Conservation (phyloP, 2,329 filamentous ascomycete genomes). For the Madurella mycetomatis region DNA sequence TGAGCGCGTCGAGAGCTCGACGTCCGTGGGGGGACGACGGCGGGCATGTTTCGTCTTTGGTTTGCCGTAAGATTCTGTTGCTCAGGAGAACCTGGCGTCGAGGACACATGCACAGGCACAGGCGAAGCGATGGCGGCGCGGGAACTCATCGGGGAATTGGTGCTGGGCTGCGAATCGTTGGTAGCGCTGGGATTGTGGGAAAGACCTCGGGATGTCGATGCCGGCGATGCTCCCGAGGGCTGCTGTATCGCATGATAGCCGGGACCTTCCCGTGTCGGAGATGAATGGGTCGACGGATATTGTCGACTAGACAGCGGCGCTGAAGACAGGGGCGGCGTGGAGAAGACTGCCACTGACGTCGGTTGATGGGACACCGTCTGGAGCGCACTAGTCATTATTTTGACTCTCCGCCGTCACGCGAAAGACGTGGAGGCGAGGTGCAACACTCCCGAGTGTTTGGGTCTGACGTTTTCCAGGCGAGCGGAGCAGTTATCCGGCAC, state of each 20-base stretch:
- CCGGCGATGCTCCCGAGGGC: constrained; percentile 41
- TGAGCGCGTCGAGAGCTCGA: constrained; percentile 49
- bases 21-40: constrained; percentile 73
- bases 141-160: constrained; percentile 44
- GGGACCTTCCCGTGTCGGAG: constrained; percentile 50
- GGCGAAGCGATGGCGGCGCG: constrained; percentile 43
- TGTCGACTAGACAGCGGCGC: constrained; percentile 46
- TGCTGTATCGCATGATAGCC: constrained; percentile 51
- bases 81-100: constrained; percentile 38
- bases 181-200: constrained; percentile 51
- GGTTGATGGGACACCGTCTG: constrained; percentile 56
- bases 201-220: constrained; percentile 49
- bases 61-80: constrained; percentile 42
- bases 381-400: constrained; percentile 59
- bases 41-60: constrained; percentile 58
- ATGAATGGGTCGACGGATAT: constrained; percentile 49
- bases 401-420: constrained; percentile 25
- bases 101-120: constrained; percentile 36
- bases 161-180: constrained; percentile 36
- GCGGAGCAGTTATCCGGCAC: background rate
- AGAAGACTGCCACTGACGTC: constrained; percentile 42
- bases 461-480: background rate
- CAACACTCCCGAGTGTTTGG: background rate
- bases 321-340: constrained; percentile 43
- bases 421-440: constrained; percentile 16